A percentile compares a stretch with the other conserved stretches of the same genome.
Conservation (phyloP, 2,329 filamentous ascomycete genomes). For the Trichoderma sp. region DNA sequence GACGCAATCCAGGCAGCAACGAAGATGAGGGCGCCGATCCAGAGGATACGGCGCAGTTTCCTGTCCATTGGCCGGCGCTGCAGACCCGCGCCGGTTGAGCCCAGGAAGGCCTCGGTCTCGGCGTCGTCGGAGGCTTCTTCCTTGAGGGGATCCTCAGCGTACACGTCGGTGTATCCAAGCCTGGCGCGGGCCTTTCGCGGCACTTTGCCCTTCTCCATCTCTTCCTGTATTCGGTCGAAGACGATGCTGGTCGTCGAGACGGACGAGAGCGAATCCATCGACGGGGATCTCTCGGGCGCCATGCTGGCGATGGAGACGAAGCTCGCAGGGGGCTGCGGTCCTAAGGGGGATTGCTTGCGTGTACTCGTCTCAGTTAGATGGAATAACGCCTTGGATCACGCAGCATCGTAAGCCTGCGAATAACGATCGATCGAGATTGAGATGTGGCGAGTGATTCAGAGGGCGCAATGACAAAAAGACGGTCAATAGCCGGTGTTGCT, state of each 20-base stretch:
- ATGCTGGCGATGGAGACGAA: slow-evolving; percentile 2
- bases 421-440: neutral
- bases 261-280: slow-evolving; percentile 66
- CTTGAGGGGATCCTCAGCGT: slow-evolving; percentile 39
- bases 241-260: slow-evolving; percentile 83
- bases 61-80: slow-evolving; percentile 63
- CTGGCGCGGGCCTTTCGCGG: slow-evolving; percentile 25
- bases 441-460: neutral
- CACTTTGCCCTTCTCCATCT: slow-evolving; percentile 38
- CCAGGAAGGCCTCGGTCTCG: slow-evolving; percentile 57
- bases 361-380: neutral
- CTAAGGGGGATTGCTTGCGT: neutral
- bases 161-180: slow-evolving; percentile 38
- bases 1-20: slow-evolving; percentile 69
- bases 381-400: neutral
- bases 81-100: slow-evolving; percentile 33
- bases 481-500: neutral
- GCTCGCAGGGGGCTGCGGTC: slow-evolving; percentile 6
- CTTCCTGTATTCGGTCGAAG: slow-evolving; percentile 72
- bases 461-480: neutral
- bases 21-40: slow-evolving; percentile 62
- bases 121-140: slow-evolving; percentile 35
- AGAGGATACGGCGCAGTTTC: slow-evolving; percentile 62
- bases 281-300: slow-evolving; percentile 33
- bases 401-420: neutral